phyloP scores from a whole-genome alignment of 2,329 filamentous ascomycete species.

The Biscogniauxia sp. region DNA sequence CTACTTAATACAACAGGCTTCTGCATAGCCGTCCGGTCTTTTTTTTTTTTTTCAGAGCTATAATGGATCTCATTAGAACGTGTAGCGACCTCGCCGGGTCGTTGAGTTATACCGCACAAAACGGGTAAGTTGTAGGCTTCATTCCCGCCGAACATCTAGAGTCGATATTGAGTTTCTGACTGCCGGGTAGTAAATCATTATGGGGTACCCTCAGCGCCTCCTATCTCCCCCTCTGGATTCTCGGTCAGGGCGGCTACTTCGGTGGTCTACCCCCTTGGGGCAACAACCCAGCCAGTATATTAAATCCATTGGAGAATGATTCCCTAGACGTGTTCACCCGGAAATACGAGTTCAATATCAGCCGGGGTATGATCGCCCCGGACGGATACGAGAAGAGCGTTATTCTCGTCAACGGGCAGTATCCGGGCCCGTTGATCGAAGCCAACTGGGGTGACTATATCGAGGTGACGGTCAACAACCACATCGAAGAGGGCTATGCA shows the following conservation, averaged over 20 bases:
- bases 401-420: slow-evolving; percentile 49
- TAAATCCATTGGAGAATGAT: slow-evolving; percentile 48
- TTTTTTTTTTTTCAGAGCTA: too few species aligned
- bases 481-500: slow-evolving; percentile 23
- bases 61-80: slow-evolving; percentile 25
- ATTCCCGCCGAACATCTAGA: not conserved
- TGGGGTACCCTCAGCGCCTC: slow-evolving; percentile 35
- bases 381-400: slow-evolving; percentile 51
- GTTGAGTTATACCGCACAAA: slow-evolving; percentile 25
- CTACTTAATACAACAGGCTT: slow-evolving; percentile 19
- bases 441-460: slow-evolving; percentile 46
- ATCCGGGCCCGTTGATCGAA: slow-evolving; percentile 54
- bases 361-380: slow-evolving; percentile 48
- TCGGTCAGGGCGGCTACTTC: slow-evolving; percentile 10
- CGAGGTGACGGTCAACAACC: slow-evolving; percentile 32
- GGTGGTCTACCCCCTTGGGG: slow-evolving; percentile 50
- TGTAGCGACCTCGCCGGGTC: slow-evolving; percentile 19
- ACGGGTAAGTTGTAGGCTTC: slow-evolving; percentile 24
- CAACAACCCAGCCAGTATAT: slow-evolving; percentile 36
- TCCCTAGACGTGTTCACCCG: slow-evolving; percentile 55
- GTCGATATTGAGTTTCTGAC: slow-evolving; percentile 2
- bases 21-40: slow-evolving; percentile 26
- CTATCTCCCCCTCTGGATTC: slow-evolving; percentile 31
- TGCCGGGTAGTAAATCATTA: slow-evolving; percentile 24
- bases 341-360: slow-evolving; percentile 53